Conservation (phyloP, 306 rosid genomes). For the Bauhinia variegata region DNA sequence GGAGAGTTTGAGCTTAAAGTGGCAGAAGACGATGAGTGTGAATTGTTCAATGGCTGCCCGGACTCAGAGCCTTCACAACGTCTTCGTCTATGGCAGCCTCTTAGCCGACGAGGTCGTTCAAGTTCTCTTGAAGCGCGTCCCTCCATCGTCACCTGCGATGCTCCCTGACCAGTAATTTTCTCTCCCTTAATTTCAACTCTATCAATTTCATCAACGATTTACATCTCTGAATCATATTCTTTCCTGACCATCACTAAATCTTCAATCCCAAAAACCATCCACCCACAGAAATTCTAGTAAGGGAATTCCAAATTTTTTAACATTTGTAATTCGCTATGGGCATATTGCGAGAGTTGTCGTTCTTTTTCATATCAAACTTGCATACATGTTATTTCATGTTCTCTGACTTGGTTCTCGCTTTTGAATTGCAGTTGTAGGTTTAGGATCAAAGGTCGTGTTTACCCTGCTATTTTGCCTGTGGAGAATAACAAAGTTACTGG, state of each 20-base stretch:
- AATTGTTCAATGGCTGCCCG: neutral
- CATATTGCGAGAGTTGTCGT: too few species aligned
- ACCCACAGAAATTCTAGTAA: too few species aligned
- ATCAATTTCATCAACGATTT: neutral
- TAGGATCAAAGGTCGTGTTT: conserved; percentile 82
- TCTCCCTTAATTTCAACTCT: conserved; percentile 18
- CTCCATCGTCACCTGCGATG: conserved; percentile 58
- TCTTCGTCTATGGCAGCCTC: conserved; percentile 89
- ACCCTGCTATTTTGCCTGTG: conserved; percentile 84
- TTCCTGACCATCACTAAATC: too few species aligned
- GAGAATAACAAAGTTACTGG: conserved; percentile 60
- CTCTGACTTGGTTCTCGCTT: neutral
- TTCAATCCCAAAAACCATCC: too few species aligned
- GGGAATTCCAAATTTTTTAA: neutral
- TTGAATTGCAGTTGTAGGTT: conserved; percentile 64
- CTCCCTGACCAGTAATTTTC: conserved; percentile 58
- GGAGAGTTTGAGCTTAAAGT: conserved; percentile 1
- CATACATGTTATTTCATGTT: neutral
- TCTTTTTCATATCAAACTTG: neutral
- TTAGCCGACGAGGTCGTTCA: conserved; percentile 78
- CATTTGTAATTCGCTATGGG: too few species aligned
- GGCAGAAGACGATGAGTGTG: conserved; percentile 31
- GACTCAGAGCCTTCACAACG: conserved; percentile 51
- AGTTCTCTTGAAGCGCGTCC: conserved; percentile 68
- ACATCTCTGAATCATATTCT: neutral